A percentile compares a stretch with the other conserved stretches of the same genome.
These are phyloP conservation scores for Aspergillus hancockii DNA, from an alignment of 495 filamentous ascomycete species.

Conservation along the genomic window DNA sequence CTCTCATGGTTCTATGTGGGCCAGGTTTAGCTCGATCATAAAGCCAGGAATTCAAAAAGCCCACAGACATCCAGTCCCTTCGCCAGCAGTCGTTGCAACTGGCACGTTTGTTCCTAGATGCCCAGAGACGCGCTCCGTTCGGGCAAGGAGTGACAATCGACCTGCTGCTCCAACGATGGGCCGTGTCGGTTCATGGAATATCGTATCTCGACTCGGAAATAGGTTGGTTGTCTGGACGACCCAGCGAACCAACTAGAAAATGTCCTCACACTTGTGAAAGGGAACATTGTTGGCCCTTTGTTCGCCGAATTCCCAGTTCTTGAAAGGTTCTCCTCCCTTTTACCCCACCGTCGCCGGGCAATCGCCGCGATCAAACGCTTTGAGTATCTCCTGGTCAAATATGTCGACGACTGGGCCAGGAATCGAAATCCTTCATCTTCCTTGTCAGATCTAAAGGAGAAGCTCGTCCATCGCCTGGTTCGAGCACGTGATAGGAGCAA, in stretches of 20 bases:
- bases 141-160: constrained; percentile 16
- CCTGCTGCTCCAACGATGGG: constrained; percentile 16
- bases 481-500: constrained; percentile 20
- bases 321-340: background rate
- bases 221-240: background rate
- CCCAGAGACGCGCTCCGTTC: background rate
- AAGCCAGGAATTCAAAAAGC: constrained; percentile 40
- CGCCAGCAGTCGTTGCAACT: background rate
- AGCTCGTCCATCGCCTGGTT: constrained; percentile 29
- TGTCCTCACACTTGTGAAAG: constrained; percentile 12
- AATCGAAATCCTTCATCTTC: too few relatives aligned
- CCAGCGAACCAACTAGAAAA: constrained; percentile 2
- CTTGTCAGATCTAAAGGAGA: constrained; percentile 5
- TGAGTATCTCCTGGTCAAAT: constrained; percentile 24
- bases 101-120: constrained; percentile 6
- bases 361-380: constrained; percentile 21
- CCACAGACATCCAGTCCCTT: background rate
- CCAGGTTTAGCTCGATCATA: constrained; percentile 35
- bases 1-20: constrained; percentile 36
- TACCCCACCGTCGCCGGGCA: background rate
- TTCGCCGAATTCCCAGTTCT: constrained; percentile 19
- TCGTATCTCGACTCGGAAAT: constrained; percentile 20
- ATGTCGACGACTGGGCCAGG: constrained; percentile 15
- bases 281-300: constrained; percentile 11
- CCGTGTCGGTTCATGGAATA: constrained; percentile 17